Percentiles rank a stretch among this genome's conserved stretches.
These are phyloP conservation scores for Sphagnum fallax DNA, from an alignment of 228 moss, liverwort and hornwort species.

Conservation along the genomic window DNA sequence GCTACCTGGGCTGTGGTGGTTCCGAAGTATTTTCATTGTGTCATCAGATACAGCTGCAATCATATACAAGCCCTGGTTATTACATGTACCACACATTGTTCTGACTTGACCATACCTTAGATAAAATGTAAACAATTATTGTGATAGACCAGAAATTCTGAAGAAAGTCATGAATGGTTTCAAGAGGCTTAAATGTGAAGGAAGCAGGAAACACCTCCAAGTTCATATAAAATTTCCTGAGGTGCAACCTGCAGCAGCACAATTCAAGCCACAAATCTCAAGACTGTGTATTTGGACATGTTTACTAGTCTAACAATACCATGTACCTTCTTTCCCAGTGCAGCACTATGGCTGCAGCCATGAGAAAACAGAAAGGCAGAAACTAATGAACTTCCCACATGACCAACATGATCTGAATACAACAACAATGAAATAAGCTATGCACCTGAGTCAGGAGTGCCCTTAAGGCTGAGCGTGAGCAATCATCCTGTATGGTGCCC, in stretches of 20 bases:
- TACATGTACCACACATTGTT: too few species aligned
- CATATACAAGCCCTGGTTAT: background rate
- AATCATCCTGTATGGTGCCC: conserved; percentile 67
- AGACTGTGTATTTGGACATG: too few species aligned
- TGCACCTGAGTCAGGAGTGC: conserved; percentile 71
- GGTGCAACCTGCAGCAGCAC: conserved; percentile 66
- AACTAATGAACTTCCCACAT: background rate
- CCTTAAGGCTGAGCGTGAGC: conserved; percentile 62
- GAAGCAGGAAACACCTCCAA: conserved; percentile 42
- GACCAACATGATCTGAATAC: background rate
- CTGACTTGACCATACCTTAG: too few species aligned
- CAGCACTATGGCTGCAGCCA: too few species aligned
- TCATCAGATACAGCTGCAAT: conserved; percentile 40
- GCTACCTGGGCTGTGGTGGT: conserved; percentile 43
- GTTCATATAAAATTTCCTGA: conserved; percentile 78
- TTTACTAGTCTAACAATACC: too few species aligned
- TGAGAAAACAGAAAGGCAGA: too few species aligned
- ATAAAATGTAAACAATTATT: too few species aligned
- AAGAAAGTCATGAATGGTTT: background rate
- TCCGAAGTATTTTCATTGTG: conserved; percentile 37
- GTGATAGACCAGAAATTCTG: too few species aligned
- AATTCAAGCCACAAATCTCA: background rate
- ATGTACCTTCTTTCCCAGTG: too few species aligned
- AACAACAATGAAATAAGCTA: too few species aligned
- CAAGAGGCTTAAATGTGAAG: background rate